Base-by-base conservation (phyloP, 2,329 filamentous ascomycete genomes). In the Blumeriella jaapii region DNA sequence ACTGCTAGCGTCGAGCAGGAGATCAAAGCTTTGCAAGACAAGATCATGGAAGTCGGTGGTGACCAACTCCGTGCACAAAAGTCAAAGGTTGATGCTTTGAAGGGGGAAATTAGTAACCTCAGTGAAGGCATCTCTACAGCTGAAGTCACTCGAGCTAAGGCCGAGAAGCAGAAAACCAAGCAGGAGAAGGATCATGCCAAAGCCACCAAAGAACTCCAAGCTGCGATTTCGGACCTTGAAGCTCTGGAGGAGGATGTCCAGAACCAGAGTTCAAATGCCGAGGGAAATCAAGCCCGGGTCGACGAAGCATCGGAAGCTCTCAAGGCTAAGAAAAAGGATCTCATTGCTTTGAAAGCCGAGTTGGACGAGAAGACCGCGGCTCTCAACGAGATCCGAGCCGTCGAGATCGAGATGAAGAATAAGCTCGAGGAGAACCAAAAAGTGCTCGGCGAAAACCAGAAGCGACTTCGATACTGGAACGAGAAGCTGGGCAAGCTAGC, bases 321-420 rank as follows among this genome's bases (percentile, higher is more conserved):
- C 6, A 72, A 77, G 15, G 66, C 71, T 19, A 93, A 84, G 63
- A 93, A 85, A 59, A 73, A 80, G 47, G 82, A 91, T 55, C 70
- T 98, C 3, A 70, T 77, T 29, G 65, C 72, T 7, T 60, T 96
- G 37, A 98, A 96, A 62, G 65, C 72, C 3, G 83, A 94, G 50
- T 69, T 96, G 8, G 89, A 98, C 47, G 78, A 82, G 50, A 93
- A 87, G 65, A 81, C 75, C 2, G 64, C 78, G 0, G 85, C 93
- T 55, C 69, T 96, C 38, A 95, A 96, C 54, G 81, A 85, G 53
- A 93, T 82, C 0, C 75, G 89, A 7, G 87, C 85, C 0, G 67
- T 80, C 3, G 91, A 98, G 59, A 95, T 98, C 42, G 91, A 98
- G 60, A 95, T 96, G 86, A 82, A 83, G 44, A 96, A 96, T 61